A percentile compares a stretch with the other conserved stretches of the same genome.
These are phyloP conservation scores for Malus asiatica DNA, from an alignment of 306 rosid genomes.

Conservation along the genomic window DNA sequence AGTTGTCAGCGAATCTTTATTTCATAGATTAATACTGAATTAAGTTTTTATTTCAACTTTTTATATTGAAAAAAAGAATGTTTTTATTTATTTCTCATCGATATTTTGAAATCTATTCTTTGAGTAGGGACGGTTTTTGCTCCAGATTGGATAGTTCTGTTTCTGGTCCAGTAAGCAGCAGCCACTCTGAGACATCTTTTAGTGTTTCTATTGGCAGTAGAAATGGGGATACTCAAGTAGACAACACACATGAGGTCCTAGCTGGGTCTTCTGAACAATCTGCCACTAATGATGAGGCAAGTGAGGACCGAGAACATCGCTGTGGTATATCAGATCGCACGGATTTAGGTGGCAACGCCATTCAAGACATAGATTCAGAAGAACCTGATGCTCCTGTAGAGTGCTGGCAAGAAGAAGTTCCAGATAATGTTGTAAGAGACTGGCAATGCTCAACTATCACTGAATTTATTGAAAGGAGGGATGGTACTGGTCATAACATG, in stretches of 20 bases:
- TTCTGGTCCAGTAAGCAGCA: constrained; percentile 46
- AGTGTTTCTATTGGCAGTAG: constrained; percentile 31
- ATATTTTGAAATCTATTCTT: constrained; percentile 19
- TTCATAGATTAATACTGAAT: neutral
- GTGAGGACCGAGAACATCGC: constrained; percentile 21
- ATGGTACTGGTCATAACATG: constrained; percentile 25
- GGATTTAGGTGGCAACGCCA: constrained; percentile 24
- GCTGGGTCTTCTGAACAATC: constrained; percentile 35
- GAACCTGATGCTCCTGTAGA: constrained; percentile 32
- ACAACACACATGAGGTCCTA: constrained; percentile 35
- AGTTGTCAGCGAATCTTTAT: neutral
- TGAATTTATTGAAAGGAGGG: constrained; percentile 26
- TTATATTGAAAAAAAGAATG: neutral
- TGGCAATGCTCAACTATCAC: constrained; percentile 6
- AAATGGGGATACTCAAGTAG: constrained; percentile 32
- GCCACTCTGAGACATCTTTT: constrained; percentile 40
- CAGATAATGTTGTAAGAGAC: constrained; percentile 30
- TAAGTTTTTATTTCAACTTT: neutral
- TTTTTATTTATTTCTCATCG: neutral
- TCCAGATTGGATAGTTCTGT: constrained; percentile 52
- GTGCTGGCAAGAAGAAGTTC: constrained; percentile 29
- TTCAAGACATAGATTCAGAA: constrained; percentile 30
- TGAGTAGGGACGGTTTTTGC: constrained; percentile 73
- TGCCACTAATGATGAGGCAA: constrained; percentile 26
- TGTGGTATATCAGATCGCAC: constrained; percentile 28